phyloP scores from a whole-genome alignment of 352 stramenopile genomes.

The Phytophthora vignae region DNA sequence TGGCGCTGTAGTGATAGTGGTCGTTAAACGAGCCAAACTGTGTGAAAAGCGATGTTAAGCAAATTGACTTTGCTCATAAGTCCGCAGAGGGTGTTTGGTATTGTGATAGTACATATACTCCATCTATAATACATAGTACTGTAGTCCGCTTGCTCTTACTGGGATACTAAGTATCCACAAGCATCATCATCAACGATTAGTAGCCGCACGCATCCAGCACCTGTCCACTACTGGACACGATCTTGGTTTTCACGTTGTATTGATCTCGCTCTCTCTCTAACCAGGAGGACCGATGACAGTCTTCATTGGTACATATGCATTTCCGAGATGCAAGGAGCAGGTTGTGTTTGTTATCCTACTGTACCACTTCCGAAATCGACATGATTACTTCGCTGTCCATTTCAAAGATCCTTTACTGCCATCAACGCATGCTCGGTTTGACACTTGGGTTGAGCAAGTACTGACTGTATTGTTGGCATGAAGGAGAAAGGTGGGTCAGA shows the following conservation, averaged over 20 bases:
- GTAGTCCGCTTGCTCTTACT: no score
- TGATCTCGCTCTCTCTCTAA: neutral
- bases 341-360: neutral
- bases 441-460: neutral
- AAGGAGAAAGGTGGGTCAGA: no score
- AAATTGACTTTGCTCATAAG: no score
- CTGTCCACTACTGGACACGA: neutral
- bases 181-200: neutral
- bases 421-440: neutral
- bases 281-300: neutral
- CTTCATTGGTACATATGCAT: neutral
- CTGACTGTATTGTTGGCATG: no score
- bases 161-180: no score
- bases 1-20: no score
- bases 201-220: neutral
- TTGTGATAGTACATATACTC: no score
- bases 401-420: neutral
- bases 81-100: no score
- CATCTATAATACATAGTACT: no score
- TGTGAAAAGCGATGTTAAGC: no score
- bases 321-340: neutral
- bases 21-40: no score
- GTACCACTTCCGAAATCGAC: neutral
- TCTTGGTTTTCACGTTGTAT: neutral
- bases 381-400: neutral